phyloP scores from a whole-genome alignment of 2,329 filamentous ascomycete genomes.

The Tolypocladium ovalisporum region DNA sequence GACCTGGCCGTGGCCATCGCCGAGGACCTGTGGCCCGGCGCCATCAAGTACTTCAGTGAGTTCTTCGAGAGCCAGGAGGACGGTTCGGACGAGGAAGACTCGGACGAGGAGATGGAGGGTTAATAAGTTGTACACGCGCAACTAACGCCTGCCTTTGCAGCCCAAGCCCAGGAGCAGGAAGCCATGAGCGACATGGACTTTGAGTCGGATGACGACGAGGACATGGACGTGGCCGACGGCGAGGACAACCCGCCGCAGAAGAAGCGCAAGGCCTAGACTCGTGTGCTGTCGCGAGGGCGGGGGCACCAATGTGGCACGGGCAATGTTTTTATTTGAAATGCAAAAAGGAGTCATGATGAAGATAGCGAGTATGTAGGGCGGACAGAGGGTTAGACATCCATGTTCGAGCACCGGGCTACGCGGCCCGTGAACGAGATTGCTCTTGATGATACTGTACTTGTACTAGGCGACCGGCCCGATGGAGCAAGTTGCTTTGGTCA shows the following conservation, averaged over 20 bases:
- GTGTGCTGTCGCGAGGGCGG: no score
- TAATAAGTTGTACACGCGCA: neutral
- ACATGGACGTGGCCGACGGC: conserved; percentile 37
- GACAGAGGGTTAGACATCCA: neutral
- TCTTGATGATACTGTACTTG: neutral
- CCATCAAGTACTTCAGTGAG: conserved; percentile 86
- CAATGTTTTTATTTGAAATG: neutral
- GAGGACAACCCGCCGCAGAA: conserved; percentile 32
- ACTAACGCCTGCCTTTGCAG: neutral
- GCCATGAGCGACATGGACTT: conserved; percentile 60
- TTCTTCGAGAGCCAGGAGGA: conserved; percentile 12
- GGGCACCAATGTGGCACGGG: neutral
- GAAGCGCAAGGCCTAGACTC: conserved; percentile 32
- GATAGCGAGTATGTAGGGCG: neutral
- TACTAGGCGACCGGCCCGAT: neutral
- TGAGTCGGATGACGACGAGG: conserved; percentile 33
- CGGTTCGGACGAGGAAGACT: neutral
- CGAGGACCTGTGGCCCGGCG: conserved; percentile 82
- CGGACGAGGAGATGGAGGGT: neutral
- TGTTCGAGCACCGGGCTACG: neutral
- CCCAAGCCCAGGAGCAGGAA: conserved; percentile 53
- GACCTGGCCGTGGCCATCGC: conserved; percentile 69
- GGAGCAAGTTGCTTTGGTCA: neutral
- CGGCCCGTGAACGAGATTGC: conserved; percentile 1
- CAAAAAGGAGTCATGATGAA: neutral